Conservation (phyloP, 192 early-diverging fungal species). For the Spizellomyces sp. region DNA sequence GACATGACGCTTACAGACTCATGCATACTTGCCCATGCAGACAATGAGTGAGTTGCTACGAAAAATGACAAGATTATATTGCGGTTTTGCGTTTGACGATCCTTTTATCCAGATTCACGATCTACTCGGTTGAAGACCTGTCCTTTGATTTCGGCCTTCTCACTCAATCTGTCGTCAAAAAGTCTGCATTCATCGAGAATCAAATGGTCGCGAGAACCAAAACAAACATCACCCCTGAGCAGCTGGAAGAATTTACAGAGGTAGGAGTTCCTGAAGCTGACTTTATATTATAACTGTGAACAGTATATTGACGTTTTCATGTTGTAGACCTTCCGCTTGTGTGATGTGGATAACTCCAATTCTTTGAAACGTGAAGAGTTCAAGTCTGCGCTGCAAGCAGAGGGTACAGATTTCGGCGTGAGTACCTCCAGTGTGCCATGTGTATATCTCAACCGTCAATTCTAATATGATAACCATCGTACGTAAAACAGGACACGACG, state of each 20-base stretch:
- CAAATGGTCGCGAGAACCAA: slow-evolving; percentile 91
- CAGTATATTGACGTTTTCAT: slow-evolving; percentile 1
- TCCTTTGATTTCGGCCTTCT: slow-evolving; percentile 82
- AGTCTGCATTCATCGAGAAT: slow-evolving; percentile 86
- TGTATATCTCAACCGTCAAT: not conserved
- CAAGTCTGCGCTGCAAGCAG: slow-evolving; percentile 73
- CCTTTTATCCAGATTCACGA: slow-evolving; percentile 78
- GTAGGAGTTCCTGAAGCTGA: slow-evolving; percentile 1
- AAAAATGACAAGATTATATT: not conserved
- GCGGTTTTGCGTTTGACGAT: not conserved
- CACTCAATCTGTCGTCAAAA: slow-evolving; percentile 64
- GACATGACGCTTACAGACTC: no score
- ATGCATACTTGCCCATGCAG: slow-evolving; percentile 7
- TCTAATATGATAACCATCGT: not conserved
- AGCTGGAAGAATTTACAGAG: slow-evolving; percentile 80
- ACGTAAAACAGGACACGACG: slow-evolving; percentile 65
- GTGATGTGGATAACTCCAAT: slow-evolving; percentile 87
- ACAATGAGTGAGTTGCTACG: slow-evolving; percentile 30
- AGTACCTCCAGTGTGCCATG: not conserved
- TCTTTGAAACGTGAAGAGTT: slow-evolving; percentile 78
- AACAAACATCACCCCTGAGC: slow-evolving; percentile 90
- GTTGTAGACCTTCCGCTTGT: slow-evolving; percentile 77
- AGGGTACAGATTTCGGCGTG: slow-evolving; percentile 39
- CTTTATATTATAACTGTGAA: not conserved
- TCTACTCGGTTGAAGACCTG: slow-evolving; percentile 88